phyloP scores from a whole-genome alignment of 2,329 filamentous ascomycete species.

The Chrysosporium queenslandicum region DNA sequence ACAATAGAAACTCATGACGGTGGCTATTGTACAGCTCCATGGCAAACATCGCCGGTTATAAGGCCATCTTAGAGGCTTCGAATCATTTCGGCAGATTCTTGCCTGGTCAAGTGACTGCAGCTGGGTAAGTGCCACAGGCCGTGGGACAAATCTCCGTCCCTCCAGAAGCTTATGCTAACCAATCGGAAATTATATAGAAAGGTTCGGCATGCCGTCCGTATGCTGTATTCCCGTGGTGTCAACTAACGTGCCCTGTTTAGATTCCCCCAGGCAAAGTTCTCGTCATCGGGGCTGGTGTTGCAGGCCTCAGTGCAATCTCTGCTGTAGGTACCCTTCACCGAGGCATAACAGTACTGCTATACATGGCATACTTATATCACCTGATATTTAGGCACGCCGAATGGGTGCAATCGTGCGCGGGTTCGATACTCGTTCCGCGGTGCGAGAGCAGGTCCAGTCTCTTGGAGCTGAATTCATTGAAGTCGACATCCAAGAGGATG shows the following conservation, averaged over 20 bases:
- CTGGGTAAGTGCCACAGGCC: slow-evolving; percentile 44
- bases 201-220: slow-evolving; percentile 10
- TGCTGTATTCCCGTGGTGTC: not conserved
- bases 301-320: slow-evolving; percentile 77
- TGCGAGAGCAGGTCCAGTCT: slow-evolving; percentile 80
- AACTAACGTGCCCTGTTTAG: slow-evolving; percentile 20
- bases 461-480: slow-evolving; percentile 84
- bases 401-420: slow-evolving; percentile 83
- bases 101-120: slow-evolving; percentile 81
- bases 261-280: slow-evolving; percentile 85
- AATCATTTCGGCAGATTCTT: slow-evolving; percentile 83
- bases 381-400: slow-evolving; percentile 51
- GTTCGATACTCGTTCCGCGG: slow-evolving; percentile 83
- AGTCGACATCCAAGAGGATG: slow-evolving; percentile 74
- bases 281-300: slow-evolving; percentile 82
- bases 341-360: not conserved
- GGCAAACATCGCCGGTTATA: slow-evolving; percentile 92
- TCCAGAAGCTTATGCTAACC: slow-evolving; percentile 21
- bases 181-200: slow-evolving; percentile 13
- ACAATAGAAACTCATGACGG: not conserved
- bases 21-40: slow-evolving; percentile 53
- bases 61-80: slow-evolving; percentile 78
- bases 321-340: slow-evolving; percentile 42
- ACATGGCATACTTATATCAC: not conserved
- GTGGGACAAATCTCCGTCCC: not conserved